These are phyloP conservation scores for Phaseolus coccineus DNA, from an alignment of 331 rosid genomes.

Conservation along the genomic window DNA sequence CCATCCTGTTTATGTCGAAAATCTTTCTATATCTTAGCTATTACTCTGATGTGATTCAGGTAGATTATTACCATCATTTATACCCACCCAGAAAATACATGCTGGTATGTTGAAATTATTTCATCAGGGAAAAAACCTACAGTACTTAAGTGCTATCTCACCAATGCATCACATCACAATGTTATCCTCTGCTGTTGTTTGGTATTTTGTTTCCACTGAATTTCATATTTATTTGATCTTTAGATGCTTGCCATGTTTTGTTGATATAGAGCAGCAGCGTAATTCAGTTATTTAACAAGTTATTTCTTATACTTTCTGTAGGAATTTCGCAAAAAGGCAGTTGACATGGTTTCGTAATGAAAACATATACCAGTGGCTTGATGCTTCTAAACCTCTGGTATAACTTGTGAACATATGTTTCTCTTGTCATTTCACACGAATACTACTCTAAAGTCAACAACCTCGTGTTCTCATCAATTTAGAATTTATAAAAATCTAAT, in stretches of 20 bases:
- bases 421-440: slow-evolving; percentile 12
- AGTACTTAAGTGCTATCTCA: background rate
- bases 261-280: background rate
- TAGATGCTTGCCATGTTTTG: slow-evolving; percentile 6
- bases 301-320: slow-evolving; percentile 48
- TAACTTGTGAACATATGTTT: slow-evolving; percentile 3
- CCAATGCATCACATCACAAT: background rate
- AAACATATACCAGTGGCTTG: slow-evolving; percentile 88
- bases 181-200: slow-evolving; percentile 24
- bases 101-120: slow-evolving; percentile 16
- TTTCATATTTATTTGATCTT: background rate
- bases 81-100: background rate
- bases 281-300: slow-evolving; percentile 23
- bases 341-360: slow-evolving; percentile 95
- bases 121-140: background rate
- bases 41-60: background rate
- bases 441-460: background rate
- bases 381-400: slow-evolving; percentile 93
- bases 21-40: background rate
- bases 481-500: background rate
- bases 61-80: background rate
- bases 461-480: background rate
- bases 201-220: slow-evolving; percentile 15
- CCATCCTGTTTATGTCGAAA: background rate
- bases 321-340: slow-evolving; percentile 94